These are phyloP conservation scores for Cyclotella sp. DNA, from an alignment of 108 stramenopile genomes.

Conservation along the genomic window DNA sequence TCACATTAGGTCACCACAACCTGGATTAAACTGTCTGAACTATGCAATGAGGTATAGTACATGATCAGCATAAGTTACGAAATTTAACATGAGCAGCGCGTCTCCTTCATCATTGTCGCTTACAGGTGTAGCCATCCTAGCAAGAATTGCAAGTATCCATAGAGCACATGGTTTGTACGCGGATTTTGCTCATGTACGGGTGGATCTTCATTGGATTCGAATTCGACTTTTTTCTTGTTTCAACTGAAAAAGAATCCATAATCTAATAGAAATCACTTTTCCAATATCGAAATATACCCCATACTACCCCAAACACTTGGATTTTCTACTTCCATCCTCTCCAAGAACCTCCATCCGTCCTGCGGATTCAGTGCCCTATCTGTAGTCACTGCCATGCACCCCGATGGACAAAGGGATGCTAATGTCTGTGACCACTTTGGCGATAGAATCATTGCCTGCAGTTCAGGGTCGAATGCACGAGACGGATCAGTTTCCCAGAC, in stretches of 20 bases:
- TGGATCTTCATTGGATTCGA: background rate
- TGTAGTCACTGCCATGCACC: slow-evolving; percentile 77
- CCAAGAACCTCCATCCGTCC: slow-evolving; percentile 72
- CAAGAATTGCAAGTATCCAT: no score
- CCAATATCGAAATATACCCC: slow-evolving; percentile 66
- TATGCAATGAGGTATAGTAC: no score
- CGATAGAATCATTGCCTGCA: slow-evolving; percentile 67
- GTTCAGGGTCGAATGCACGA: slow-evolving; percentile 53
- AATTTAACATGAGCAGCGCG: no score
- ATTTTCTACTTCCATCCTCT: slow-evolving; percentile 82
- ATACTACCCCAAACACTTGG: slow-evolving; percentile 66
- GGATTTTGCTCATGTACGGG: no score
- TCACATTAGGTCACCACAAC: no score
- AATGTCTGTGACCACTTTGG: slow-evolving; percentile 71
- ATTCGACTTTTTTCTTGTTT: background rate
- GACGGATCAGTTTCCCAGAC: slow-evolving; percentile 51
- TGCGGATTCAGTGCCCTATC: slow-evolving; percentile 73
- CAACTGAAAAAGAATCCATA: no score
- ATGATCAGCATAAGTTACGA: no score
- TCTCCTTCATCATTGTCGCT: no score
- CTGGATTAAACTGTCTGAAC: no score
- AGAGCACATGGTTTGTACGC: no score
- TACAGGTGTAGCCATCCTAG: no score
- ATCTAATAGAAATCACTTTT: slow-evolving; percentile 40
- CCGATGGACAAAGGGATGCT: slow-evolving; percentile 50